A percentile compares a stretch with the other conserved stretches of the same genome.
These are phyloP conservation scores for Penicillium paradoxum DNA, from an alignment of 495 filamentous ascomycete species.

Conservation along the genomic window DNA sequence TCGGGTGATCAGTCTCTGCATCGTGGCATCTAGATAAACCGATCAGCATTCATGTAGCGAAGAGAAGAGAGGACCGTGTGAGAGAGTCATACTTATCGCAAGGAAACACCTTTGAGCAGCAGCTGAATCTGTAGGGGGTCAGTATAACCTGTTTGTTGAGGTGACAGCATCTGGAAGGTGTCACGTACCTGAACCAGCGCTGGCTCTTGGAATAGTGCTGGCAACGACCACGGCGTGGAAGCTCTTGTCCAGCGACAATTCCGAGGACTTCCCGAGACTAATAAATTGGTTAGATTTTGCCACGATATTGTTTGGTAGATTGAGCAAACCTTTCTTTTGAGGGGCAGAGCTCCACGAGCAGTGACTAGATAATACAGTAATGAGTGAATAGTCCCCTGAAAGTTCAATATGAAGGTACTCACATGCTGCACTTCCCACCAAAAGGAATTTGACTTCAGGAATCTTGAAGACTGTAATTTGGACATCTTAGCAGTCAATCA, in stretches of 20 bases:
- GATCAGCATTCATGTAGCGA: constrained; percentile 6
- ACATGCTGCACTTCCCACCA: constrained; percentile 55
- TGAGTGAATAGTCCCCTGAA: not conserved
- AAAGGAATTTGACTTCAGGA: constrained; percentile 75
- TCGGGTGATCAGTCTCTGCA: constrained; percentile 60
- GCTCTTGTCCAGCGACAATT: constrained; percentile 71
- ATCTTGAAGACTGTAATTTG: constrained; percentile 55
- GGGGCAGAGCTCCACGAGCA: constrained; percentile 38
- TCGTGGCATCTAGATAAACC: constrained; percentile 63
- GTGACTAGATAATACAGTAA: constrained; percentile 27
- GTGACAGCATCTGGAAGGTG: not conserved
- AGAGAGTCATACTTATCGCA: constrained; percentile 59
- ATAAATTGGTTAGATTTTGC: not conserved
- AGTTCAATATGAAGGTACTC: constrained; percentile 8
- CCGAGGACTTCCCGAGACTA: constrained; percentile 64
- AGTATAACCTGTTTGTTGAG: not conserved
- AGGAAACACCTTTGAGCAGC: constrained; percentile 63
- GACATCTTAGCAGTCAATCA: not conserved
- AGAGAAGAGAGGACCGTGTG: not conserved
- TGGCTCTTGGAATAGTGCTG: constrained; percentile 73
- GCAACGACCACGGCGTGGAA: constrained; percentile 72
- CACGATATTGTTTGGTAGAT: not conserved
- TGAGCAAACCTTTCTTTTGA: constrained; percentile 47
- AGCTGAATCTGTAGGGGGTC: constrained; percentile 47
- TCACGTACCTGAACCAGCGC: constrained; percentile 73